Percentiles rank a stretch among this genome's conserved stretches.
phyloP scores from a whole-genome alignment of 106 monocot species.

The Platanthera zijinensis region DNA sequence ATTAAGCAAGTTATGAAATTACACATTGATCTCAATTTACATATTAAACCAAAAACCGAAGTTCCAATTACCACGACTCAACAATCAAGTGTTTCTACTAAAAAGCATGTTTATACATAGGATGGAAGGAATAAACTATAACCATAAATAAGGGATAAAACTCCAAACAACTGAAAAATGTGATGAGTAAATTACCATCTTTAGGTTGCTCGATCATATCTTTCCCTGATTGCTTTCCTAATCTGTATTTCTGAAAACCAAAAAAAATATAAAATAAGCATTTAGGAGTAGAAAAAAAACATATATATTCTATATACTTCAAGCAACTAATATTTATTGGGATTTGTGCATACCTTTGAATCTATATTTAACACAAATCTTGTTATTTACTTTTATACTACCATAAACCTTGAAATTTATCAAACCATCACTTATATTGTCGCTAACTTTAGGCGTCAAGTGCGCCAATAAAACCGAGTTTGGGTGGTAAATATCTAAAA shows the following conservation, averaged over 20 bases:
- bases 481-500: too few relatives aligned
- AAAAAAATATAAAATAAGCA: neutral
- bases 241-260: slow-evolving; percentile 65
- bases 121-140: neutral
- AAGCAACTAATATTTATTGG: neutral
- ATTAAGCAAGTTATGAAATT: neutral
- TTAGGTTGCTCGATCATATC: slow-evolving; percentile 91
- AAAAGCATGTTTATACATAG: neutral
- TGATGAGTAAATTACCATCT: slow-evolving; percentile 51
- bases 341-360: too few relatives aligned
- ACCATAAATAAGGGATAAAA: neutral
- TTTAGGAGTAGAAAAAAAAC: neutral
- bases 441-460: too few relatives aligned
- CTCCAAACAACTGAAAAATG: neutral
- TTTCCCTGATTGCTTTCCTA: slow-evolving; percentile 92
- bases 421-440: too few relatives aligned
- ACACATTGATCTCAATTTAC: neutral
- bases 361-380: too few relatives aligned
- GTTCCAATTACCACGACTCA: neutral
- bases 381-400: too few relatives aligned
- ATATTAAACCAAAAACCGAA: neutral
- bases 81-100: neutral
- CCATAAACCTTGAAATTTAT: too few relatives aligned
- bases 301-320: neutral
- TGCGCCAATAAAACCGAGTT: too few relatives aligned